Evolutionary conservation across 225 moss, liverwort and hornwort species (phyloP).

Genomic region (Rhytidiadelphus loreus): DNA sequence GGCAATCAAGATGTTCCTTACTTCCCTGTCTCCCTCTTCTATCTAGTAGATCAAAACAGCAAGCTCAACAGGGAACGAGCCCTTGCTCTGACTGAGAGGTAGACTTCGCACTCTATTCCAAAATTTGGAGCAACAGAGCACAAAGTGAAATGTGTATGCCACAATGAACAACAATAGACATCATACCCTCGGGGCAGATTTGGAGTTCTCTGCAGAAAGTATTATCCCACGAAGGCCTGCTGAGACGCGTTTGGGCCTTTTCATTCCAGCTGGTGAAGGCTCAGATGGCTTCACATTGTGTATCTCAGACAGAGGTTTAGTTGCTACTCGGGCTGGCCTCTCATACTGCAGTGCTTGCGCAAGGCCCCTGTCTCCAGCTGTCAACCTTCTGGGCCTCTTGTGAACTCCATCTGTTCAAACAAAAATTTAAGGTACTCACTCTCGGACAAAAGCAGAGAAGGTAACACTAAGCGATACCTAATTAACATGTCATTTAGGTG

Average conservation of each 20-base stretch:
- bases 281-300: slow-evolving; percentile 7
- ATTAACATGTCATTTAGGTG: neutral
- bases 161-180: neutral
- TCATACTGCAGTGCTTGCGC: slow-evolving; percentile 25
- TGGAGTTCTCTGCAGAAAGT: slow-evolving; percentile 17
- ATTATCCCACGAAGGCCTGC: slow-evolving; percentile 19
- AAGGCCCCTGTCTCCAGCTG: slow-evolving; percentile 27
- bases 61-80: neutral
- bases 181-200: slow-evolving; percentile 9
- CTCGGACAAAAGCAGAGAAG: neutral
- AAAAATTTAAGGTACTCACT: neutral
- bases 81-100: neutral
- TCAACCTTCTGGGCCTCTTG: slow-evolving; percentile 20
- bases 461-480: neutral
- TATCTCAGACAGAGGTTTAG: slow-evolving; percentile 9
- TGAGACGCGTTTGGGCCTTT: slow-evolving; percentile 21
- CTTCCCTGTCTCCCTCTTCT: neutral
- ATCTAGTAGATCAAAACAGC: neutral
- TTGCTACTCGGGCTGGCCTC: slow-evolving; percentile 6
- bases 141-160: neutral
- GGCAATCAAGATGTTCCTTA: neutral
- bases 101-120: neutral
- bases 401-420: neutral
- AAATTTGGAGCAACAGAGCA: neutral
- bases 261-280: slow-evolving; percentile 6